Evolutionary conservation across 2,329 filamentous ascomycete species (phyloP), one percentile per base, ranked within the genome.

Genomic region (Xylariaceae sp.): DNA sequence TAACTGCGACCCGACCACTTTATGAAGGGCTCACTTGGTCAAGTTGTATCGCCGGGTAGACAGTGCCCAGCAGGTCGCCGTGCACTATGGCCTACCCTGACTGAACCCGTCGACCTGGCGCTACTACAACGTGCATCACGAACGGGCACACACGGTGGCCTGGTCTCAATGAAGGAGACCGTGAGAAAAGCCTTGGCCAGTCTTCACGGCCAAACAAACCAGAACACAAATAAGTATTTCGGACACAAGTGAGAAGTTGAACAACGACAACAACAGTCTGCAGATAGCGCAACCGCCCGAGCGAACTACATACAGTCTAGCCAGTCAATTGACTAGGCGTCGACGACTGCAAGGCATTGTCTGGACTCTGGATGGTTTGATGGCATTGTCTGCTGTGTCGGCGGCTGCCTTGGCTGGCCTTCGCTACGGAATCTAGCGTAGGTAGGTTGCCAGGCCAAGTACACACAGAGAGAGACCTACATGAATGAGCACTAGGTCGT

Each of bases 191-290:
- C 49, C 50, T 17, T 34, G 53, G 56, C 35, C 59, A 39, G 13
- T 53, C 45, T 47, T 47, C 39, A 50, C 37, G 51, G 49, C 51
- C 51, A 62, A 62, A 66, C 59, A 64, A 66, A 62, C 59, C 63
- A 63, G 53, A 34, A 58, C 17, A 18, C 50, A 42, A 52, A 34
- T 44, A 52, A 34, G 34, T 35, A 35, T n/a, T n/a, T n/a, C 6
- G 6, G 2, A 47, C 10, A 7, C 13, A n/a, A 44, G 23, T 57
- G 35, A 35, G 49, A 5, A 5, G 23, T 30, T 48, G 44, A 51
- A 47, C 35, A 15, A 7, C 8, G 47, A 49, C 47, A 51, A 11
- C 10, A 13, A 34, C 18, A 30, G 30, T 34, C 35, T 45, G 50
- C n/a, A 37, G 34, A 55, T 50, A 30, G 52, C 48, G 59, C 59